Conservation (phyloP, 2,329 filamentous ascomycete genomes). For the Colletotrichum tabaci region DNA sequence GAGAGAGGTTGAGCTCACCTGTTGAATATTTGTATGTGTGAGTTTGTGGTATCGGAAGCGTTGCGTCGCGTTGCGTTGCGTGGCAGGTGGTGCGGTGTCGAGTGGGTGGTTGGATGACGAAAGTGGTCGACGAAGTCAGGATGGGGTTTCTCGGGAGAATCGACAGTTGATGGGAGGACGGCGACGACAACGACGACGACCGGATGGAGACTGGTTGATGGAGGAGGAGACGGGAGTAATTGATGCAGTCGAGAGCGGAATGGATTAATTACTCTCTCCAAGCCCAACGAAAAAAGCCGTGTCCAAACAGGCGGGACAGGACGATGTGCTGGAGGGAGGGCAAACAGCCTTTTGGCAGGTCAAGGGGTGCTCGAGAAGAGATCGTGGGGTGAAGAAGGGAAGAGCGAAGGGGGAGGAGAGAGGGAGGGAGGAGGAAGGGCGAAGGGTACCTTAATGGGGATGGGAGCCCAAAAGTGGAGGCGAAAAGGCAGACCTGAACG, state of each 20-base stretch:
- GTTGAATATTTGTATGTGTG: constrained; percentile 4
- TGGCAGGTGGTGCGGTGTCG: not conserved
- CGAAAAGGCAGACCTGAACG: constrained; percentile 34
- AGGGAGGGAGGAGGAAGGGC: constrained; percentile 30
- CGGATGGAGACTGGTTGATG: constrained; percentile 19
- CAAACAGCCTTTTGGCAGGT: constrained; percentile 33
- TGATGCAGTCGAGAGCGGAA: constrained; percentile 18
- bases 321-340: constrained; percentile 28
- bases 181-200: not conserved
- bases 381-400: constrained; percentile 42
- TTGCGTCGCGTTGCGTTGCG: constrained; percentile 38
- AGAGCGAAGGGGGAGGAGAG: constrained; percentile 12
- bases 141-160: not conserved
- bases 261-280: constrained; percentile 7
- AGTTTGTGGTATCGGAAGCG: constrained; percentile 34
- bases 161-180: constrained; percentile 15
- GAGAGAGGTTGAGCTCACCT: constrained; percentile 14
- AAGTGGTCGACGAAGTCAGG: constrained; percentile 35
- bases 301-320: constrained; percentile 41
- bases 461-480: constrained; percentile 43
- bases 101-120: constrained; percentile 30
- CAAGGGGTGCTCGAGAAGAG: constrained; percentile 34
- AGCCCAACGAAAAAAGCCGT: constrained; percentile 36
- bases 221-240: constrained; percentile 18
- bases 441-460: constrained; percentile 40